Base-by-base conservation (phyloP, 805 yeast genomes). In the Pichia phayaonensis region DNA sequence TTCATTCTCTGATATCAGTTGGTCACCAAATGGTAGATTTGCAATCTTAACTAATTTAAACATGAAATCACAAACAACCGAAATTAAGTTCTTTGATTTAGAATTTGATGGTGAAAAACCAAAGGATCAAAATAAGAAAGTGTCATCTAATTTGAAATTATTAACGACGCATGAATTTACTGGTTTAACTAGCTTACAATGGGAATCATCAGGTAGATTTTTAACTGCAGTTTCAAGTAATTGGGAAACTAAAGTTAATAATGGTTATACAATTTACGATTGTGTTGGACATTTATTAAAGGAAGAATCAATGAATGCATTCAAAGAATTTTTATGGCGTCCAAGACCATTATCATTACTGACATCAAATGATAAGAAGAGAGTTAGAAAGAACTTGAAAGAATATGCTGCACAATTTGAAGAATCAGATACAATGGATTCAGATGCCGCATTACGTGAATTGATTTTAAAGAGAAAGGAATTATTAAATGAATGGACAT, bases 131-230 rank as follows among this genome's bases (percentile, higher is more conserved):
- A 70, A 70, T 56, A 70, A 69, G 55, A 81, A 77, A 49, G 79
- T 77, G 34, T 68, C 72, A 18, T 80, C 83, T 42, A 79, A 79
- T 57, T 74, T 84, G 54, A 80, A 81, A 64, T 75, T 76, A 60
- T 70, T 92, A 56, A 80, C 77, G 53, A 70, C 77, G 39, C 83
- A 82, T 56, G 82, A 80, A 59, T 86, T 76, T 63, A 75, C 79
- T 49, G 95, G 96, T 55, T 77, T 90, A 71, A 85, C 96, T 46
- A 86, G 85, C 65, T 64, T 90, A 54, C 74, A 82, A 48, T 94
- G 99, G 99, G 99, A 94, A 69, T 92, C 96, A 52, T 84, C 96
- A 47, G 99, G 99, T 59, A 80, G 98, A 70, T 90, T 76, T 67
- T 74, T 92, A 48, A 84, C 92, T 45, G 87, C 85, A 20, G 86